Evolutionary conservation across 2,329 filamentous ascomycete species (phyloP), one percentile per base, ranked within the genome.

Genomic region (Niveomyces coronatus): DNA sequence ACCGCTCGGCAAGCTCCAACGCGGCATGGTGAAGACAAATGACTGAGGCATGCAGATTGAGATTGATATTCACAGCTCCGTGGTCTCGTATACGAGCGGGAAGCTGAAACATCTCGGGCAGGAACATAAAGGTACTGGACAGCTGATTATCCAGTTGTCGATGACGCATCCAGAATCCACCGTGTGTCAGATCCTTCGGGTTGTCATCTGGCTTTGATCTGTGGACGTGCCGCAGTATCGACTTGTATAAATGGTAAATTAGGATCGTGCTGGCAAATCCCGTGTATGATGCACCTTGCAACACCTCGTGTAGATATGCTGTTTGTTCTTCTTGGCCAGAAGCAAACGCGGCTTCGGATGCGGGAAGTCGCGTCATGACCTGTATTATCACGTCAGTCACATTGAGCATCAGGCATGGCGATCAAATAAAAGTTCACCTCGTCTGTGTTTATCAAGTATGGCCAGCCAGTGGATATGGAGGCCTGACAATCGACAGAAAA

Each of bases 11-110:
- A 53, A 84, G 88, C 59, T 88, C 85, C 8, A 91, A 79, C 2
- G 88, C 87, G 1, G 85, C 84, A 57, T 93, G 85, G 52, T 95
- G 88, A 5, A 95, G 67, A 54, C 85, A 93, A 37, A 95, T 94
- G 8, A 83, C 75, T 1, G 85, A 82, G 1, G 87, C 86, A 52
- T 95, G 88, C 3, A 95, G 74, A 52, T 85, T 87, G 67, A 95
- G 81, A 46, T 94, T 94, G 35, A 80, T 69, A 53, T 94, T 88
- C 0, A 94, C 71, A 6, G 85, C 76, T 31, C 84, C 79, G 1
- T 81, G 70, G 47, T 94, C 75, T 27, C 71, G 67, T 36, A 85
- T 62, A 10, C 80, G 79, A 18, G 67, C 61, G 0, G 87, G 85
- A 17, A 94, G 61, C 24, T 85, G 75, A 30, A 94, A 70, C 42